phyloP scores from a whole-genome alignment of 176 grass and related monocot genomes.

The Luzula sylvatica region DNA sequence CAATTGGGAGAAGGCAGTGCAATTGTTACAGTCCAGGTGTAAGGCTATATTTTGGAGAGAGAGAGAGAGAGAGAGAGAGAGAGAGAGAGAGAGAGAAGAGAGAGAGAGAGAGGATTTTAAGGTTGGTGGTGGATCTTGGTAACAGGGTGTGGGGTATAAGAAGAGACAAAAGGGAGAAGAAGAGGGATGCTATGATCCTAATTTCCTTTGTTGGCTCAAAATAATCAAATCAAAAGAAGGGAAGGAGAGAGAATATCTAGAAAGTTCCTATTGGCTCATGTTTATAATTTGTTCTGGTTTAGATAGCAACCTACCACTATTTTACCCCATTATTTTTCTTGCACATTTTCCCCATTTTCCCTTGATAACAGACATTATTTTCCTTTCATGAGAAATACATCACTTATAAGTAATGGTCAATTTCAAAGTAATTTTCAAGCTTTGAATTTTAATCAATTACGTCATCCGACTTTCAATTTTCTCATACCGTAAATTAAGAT shows the following conservation, averaged over 20 bases:
- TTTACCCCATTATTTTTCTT: too few relatives aligned
- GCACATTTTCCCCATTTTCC: too few relatives aligned
- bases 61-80: background rate
- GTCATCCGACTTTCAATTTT: too few relatives aligned
- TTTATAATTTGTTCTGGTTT: too few relatives aligned
- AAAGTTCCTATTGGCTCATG: background rate
- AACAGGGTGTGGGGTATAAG: constrained; percentile 18
- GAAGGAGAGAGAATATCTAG: constrained; percentile 14
- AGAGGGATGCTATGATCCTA: constrained; percentile 7
- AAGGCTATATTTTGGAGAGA: constrained; percentile 1
- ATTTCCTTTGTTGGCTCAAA: background rate
- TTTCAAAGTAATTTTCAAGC: too few relatives aligned
- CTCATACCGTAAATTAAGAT: too few relatives aligned
- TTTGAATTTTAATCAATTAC: too few relatives aligned
- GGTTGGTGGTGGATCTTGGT: constrained; percentile 10
- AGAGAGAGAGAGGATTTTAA: background rate
- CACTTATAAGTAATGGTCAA: too few relatives aligned
- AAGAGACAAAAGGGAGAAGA: background rate
- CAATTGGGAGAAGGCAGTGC: background rate
- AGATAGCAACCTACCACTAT: too few relatives aligned
- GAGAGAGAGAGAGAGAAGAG: background rate
- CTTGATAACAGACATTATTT: too few relatives aligned
- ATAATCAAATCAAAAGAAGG: constrained; percentile 18
- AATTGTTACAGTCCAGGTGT: constrained; percentile 2
- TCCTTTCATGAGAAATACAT: too few relatives aligned